phyloP scores from a whole-genome alignment of 2,329 filamentous ascomycete species.

The Alternaria viburni region DNA sequence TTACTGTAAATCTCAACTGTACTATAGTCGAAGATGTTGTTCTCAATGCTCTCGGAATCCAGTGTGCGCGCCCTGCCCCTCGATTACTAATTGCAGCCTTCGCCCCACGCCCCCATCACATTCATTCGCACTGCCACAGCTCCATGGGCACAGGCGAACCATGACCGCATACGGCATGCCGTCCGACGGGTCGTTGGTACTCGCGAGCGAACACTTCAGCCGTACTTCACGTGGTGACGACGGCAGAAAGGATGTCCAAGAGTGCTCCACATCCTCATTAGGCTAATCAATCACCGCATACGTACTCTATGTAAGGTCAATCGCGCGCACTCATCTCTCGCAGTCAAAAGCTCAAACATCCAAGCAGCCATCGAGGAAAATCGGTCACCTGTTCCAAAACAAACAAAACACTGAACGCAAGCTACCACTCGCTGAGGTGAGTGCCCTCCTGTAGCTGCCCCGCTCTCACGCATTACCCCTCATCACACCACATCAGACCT shows the following conservation, averaged over 20 bases:
- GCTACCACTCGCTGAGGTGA: slow-evolving; percentile 19
- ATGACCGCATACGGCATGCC: slow-evolving; percentile 22
- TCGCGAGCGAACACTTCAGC: slow-evolving; percentile 15
- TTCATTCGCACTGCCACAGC: neutral
- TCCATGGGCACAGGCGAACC: neutral
- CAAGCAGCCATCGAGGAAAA: neutral
- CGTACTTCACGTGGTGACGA: slow-evolving; percentile 12
- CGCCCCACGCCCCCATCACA: neutral
- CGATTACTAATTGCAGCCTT: slow-evolving; percentile 12
- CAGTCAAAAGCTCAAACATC: neutral
- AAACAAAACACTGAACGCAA: neutral
- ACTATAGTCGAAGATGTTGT: slow-evolving; percentile 4
- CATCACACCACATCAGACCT: slow-evolving; percentile 12
- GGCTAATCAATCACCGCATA: slow-evolving; percentile 35
- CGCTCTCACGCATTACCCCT: slow-evolving; percentile 21
- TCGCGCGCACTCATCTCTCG: neutral
- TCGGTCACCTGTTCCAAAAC: neutral
- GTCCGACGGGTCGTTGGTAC: slow-evolving; percentile 20
- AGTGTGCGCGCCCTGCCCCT: slow-evolving; percentile 4
- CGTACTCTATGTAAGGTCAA: slow-evolving; percentile 5
- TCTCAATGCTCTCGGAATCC: neutral
- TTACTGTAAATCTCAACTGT: slow-evolving; percentile 12
- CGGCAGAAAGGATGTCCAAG: slow-evolving; percentile 15
- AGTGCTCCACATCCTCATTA: slow-evolving; percentile 33
- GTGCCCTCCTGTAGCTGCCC: slow-evolving; percentile 18